Evolutionary conservation across 75 land plant genomes (phyloP).

Genomic region (Pseudotsuga menziesii): DNA sequence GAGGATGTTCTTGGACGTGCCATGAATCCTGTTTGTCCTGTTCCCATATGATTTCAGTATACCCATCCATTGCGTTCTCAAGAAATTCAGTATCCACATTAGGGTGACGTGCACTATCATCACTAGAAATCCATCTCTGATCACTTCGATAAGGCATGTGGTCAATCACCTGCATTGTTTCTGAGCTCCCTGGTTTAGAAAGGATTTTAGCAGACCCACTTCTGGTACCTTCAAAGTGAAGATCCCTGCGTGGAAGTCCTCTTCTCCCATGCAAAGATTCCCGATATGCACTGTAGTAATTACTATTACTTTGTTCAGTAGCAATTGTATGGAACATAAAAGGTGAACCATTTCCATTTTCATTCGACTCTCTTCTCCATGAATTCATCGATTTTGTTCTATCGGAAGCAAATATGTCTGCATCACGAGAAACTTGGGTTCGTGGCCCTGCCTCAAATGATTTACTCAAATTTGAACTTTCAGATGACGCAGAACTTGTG

Average conservation of each 20-base stretch:
- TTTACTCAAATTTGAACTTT: conserved; percentile 32
- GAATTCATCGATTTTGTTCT: conserved; percentile 30
- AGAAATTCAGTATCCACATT: conserved; percentile 34
- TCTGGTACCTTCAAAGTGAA: conserved; percentile 20
- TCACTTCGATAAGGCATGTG: conserved; percentile 21
- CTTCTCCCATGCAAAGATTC: conserved; percentile 31
- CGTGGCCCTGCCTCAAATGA: conserved; percentile 27
- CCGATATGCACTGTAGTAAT: conserved; percentile 18
- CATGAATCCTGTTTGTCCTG: conserved; percentile 23
- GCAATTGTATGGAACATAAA: conserved; percentile 7
- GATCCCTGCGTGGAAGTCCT: conserved; percentile 25
- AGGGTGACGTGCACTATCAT: not conserved
- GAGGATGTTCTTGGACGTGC: conserved; percentile 16
- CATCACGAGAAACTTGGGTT: conserved; percentile 34
- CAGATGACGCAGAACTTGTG: conserved; percentile 46
- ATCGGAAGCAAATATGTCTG: conserved; percentile 22
- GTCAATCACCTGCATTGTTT: conserved; percentile 23
- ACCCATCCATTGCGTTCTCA: conserved; percentile 38
- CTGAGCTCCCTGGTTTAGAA: conserved; percentile 20
- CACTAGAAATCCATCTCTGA: conserved; percentile 1
- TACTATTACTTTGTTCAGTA: conserved; percentile 19
- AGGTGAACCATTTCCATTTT: conserved; percentile 27
- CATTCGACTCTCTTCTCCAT: too few relatives aligned
- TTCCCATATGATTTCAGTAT: conserved; percentile 55
- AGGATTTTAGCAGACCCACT: conserved; percentile 15